Percentiles rank a stretch among this genome's conserved stretches.
phyloP scores from a whole-genome alignment of 2,329 filamentous ascomycete genomes.

The Akanthomyces dipterigenus region DNA sequence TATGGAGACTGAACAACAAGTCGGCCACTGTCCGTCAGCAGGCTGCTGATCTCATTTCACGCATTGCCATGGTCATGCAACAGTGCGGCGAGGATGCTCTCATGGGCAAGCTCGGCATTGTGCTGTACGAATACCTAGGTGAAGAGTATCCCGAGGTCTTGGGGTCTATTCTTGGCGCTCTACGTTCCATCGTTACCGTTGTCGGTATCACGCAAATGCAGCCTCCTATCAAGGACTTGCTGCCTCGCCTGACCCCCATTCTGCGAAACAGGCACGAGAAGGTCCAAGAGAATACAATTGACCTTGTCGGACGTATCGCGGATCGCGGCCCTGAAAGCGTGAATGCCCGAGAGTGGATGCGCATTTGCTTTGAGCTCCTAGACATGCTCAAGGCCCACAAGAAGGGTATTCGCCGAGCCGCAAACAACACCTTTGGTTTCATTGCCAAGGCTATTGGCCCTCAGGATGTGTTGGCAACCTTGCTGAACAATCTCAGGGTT shows the following conservation, averaged over 20 bases:
- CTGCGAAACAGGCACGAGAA: conserved; percentile 97
- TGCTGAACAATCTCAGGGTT: conserved; percentile 93
- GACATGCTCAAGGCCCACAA: conserved; percentile 99
- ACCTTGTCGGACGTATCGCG: conserved; percentile 94
- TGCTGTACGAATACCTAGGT: conserved; percentile 95
- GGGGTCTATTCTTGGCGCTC: conserved; percentile 88
- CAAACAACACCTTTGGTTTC: conserved; percentile 99
- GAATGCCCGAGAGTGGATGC: conserved; percentile 98
- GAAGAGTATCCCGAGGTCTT: conserved; percentile 98
- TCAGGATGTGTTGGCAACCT: conserved; percentile 89
- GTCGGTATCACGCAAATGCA: conserved; percentile 98
- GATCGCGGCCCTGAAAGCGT: conserved; percentile 95
- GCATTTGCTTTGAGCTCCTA: conserved; percentile 96
- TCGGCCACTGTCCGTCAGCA: conserved; percentile 94
- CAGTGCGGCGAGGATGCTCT: conserved; percentile 94
- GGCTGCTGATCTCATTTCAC: conserved; percentile 90
- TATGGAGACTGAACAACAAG: conserved; percentile 97
- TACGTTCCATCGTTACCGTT: conserved; percentile 94
- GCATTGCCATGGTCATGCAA: conserved; percentile 98
- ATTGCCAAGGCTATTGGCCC: conserved; percentile 98
- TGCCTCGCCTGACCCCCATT: conserved; percentile 95
- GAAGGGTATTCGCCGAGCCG: conserved; percentile 95
- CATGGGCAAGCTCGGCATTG: conserved; percentile 90
- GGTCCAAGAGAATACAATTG: conserved; percentile 98
- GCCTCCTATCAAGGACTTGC: conserved; percentile 90